Percentiles rank a stretch among this genome's conserved stretches.
These are phyloP conservation scores for Diaporthe citriasiana DNA, from an alignment of 2,329 filamentous ascomycete species.

Conservation along the genomic window DNA sequence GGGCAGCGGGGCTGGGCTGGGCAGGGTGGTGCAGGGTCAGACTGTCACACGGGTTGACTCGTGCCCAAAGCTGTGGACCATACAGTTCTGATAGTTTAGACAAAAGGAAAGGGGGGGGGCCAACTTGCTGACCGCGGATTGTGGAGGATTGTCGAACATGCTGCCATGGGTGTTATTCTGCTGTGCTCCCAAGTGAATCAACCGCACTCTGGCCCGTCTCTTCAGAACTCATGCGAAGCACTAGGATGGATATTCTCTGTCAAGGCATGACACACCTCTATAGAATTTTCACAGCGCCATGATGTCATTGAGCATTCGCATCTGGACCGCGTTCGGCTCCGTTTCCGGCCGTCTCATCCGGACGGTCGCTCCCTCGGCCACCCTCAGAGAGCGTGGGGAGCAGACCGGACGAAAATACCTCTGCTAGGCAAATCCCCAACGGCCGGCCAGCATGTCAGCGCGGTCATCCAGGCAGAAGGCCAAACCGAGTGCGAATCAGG, in stretches of 20 bases:
- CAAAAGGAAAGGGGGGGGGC: neutral
- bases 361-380: conserved; percentile 19
- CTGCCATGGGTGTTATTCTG: neutral
- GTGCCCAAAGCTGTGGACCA: conserved; percentile 31
- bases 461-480: neutral
- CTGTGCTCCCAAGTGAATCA: neutral
- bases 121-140: neutral
- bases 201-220: neutral
- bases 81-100: too few species aligned
- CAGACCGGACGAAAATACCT: too few species aligned
- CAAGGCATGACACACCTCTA: neutral
- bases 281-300: conserved; percentile 9
- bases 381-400: neutral
- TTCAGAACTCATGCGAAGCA: neutral
- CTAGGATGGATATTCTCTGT: neutral
- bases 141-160: conserved; percentile 11
- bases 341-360: conserved; percentile 25
- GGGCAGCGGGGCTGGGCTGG: conserved; percentile 22
- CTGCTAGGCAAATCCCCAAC: neutral
- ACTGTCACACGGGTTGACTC: conserved; percentile 27
- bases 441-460: neutral
- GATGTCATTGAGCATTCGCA: conserved; percentile 24
- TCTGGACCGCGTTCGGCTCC: conserved; percentile 12
- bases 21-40: conserved; percentile 13
- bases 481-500: conserved; percentile 20